Base-by-base conservation (phyloP, 1,284 basidiomycete genomes). In the Laetiporus sulphureus region DNA sequence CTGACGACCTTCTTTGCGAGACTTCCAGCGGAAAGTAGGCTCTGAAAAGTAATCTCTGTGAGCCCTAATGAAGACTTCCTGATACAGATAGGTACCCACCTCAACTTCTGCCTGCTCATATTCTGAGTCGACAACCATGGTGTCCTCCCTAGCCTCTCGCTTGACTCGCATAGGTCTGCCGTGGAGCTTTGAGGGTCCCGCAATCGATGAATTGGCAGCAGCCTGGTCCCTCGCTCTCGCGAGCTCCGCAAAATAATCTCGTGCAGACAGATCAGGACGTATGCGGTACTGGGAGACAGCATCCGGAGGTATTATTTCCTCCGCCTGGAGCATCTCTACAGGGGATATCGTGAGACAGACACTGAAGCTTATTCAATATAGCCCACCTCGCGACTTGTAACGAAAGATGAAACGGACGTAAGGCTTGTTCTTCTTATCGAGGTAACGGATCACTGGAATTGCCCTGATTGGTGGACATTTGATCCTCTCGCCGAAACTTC, bases 381-480 rank as follows among this genome's bases (percentile, higher is more conserved):
- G 22, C 41, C 24, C 19, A 43, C 41, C 41, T 19, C 20, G 13
- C 5, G 42, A 38, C 20, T 29, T 27, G 36, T 44, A 44, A 15
- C 33, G 37, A 38, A 44, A 44, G 32, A 44, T 40, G 38, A 44
- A 44, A 7, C 42, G 27, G 5, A 42, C 19, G 25, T 42, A 42
- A 10, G 41, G 41, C 8, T 27, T 10, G 10, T 37, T 13, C 7
- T 8, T 1, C 4, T 20, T 7, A 23, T 44, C 42, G 42, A 44
- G 20, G 32, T 40, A 40, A 15, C 23, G 29, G n/a, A 20, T 13
- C 18, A 23, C 10, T 22, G 37, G 37, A 18, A 13, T 23, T 3
- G 31, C 11, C 11, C 1, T 7, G 1, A 10, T 8, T 10, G 42
- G 38, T 11, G 32, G 24, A 19, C 37, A 34, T 31, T 19, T 27